phyloP scores from a whole-genome alignment of 2,329 filamentous ascomycete species.

The Amauroascus verrucosus region DNA sequence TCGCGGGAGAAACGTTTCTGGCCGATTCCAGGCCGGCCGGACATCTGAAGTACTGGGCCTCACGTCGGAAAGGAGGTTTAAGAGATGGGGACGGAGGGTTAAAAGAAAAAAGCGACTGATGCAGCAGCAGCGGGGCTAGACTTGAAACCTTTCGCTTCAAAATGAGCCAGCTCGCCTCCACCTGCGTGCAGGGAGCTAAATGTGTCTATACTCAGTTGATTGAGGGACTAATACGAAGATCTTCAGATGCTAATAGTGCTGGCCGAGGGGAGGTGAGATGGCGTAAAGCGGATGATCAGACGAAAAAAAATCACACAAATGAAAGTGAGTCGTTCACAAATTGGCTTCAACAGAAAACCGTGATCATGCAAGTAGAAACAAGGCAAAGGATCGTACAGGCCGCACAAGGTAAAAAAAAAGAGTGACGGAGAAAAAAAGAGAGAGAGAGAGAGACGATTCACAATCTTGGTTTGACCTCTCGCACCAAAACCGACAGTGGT shows the following conservation, averaged over 20 bases:
- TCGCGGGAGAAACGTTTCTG: conserved; percentile 37
- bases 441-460: neutral
- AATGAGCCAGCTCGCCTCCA: neutral
- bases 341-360: too few species aligned
- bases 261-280: neutral
- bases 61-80: neutral
- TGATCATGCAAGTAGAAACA: too few species aligned
- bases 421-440: neutral
- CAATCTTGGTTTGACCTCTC: neutral
- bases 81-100: neutral
- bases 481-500: neutral
- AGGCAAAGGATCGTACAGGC: too few species aligned
- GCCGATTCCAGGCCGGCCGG: conserved; percentile 23
- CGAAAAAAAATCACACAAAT: too few species aligned
- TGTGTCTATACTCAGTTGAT: too few species aligned
- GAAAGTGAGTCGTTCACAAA: too few species aligned
- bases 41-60: conserved; percentile 21
- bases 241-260: neutral
- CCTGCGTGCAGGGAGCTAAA: neutral
- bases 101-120: neutral
- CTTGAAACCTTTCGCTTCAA: neutral
- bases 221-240: neutral
- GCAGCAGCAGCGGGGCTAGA: conserved; percentile 22
- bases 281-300: too few species aligned
- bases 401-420: neutral